A percentile compares a stretch with the other conserved stretches of the same genome.
phyloP scores from a whole-genome alignment of 1,284 basidiomycete genomes.

The Cryptococcus deneoformans region DNA sequence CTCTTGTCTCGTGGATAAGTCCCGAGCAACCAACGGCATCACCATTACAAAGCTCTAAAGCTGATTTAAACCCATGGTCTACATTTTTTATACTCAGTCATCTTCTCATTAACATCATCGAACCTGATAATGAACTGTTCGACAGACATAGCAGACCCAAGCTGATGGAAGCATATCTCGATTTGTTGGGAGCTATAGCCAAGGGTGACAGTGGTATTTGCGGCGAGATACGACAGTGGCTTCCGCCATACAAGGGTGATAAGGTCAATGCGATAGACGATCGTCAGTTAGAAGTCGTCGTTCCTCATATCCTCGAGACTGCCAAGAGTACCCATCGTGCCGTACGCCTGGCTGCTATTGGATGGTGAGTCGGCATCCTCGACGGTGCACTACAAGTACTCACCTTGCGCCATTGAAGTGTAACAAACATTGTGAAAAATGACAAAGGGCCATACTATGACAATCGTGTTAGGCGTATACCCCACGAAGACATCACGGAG shows the following conservation, averaged over 20 bases:
- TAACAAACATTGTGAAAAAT: conserved; percentile 41
- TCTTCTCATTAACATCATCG: conserved; percentile 23
- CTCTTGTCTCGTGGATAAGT: conserved; percentile 57
- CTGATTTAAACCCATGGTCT: background rate
- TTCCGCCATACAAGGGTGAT: background rate
- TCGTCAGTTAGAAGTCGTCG: too few relatives aligned
- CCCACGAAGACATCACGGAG: conserved; percentile 16
- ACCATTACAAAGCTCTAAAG: too few relatives aligned
- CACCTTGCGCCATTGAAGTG: conserved; percentile 33
- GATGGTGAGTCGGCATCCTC: conserved; percentile 23
- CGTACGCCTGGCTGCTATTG: conserved; percentile 29
- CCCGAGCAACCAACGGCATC: too few relatives aligned
- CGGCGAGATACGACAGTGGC: conserved; percentile 17
- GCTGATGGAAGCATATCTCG: conserved; percentile 67
- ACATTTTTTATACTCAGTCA: conserved; percentile 26
- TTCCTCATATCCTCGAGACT: too few relatives aligned
- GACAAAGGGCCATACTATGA: conserved; percentile 17
- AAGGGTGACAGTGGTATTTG: conserved; percentile 58
- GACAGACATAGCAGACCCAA: conserved; percentile 37
- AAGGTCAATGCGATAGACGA: too few relatives aligned
- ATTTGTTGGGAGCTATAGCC: conserved; percentile 65
- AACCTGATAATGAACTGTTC: conserved; percentile 3
- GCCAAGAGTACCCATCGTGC: background rate
- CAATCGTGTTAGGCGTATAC: conserved; percentile 17
- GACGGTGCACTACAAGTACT: conserved; percentile 5